phyloP scores from a whole-genome alignment of 305 asterid genomes.

The Fraxinus platypoda region DNA sequence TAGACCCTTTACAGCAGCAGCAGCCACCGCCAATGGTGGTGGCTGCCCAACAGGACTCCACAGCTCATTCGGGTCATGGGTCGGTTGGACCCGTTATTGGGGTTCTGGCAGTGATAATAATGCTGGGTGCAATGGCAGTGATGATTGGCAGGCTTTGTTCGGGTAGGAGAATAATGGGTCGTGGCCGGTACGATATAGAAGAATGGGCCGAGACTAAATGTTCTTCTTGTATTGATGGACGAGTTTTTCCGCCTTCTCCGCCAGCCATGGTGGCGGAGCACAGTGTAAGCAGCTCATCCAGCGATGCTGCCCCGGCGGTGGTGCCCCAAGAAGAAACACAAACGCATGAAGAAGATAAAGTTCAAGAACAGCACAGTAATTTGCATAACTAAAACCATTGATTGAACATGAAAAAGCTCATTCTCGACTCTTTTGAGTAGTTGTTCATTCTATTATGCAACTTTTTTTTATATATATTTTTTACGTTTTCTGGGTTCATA shows the following conservation, averaged over 20 bases:
- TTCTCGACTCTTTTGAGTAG: background rate
- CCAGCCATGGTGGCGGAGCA: conserved; percentile 38
- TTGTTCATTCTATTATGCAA: background rate
- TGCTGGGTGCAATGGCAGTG: conserved; percentile 64
- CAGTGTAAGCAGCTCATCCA: conserved; percentile 23
- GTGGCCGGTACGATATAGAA: conserved; percentile 56
- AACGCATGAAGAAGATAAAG: background rate
- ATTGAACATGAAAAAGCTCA: background rate
- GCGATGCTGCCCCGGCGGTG: conserved; percentile 12
- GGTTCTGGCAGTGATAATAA: conserved; percentile 62
- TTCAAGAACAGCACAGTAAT: background rate
- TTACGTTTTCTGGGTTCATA: background rate
- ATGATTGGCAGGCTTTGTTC: conserved; percentile 79
- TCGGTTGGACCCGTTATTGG: conserved; percentile 80
- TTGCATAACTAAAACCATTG: background rate
- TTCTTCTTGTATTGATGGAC: conserved; percentile 64
- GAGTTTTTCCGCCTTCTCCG: conserved; percentile 41
- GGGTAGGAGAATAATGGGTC: conserved; percentile 68
- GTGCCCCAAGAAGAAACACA: conserved; percentile 4
- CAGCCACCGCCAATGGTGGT: conserved; percentile 55
- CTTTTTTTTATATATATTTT: background rate
- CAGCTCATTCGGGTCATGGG: conserved; percentile 58
- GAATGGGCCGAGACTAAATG: conserved; percentile 72
- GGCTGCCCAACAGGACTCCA: conserved; percentile 46
- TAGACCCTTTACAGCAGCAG: conserved; percentile 34